phyloP scores from a whole-genome alignment of 2,329 filamentous ascomycete species.

The Alternaria sp. region DNA sequence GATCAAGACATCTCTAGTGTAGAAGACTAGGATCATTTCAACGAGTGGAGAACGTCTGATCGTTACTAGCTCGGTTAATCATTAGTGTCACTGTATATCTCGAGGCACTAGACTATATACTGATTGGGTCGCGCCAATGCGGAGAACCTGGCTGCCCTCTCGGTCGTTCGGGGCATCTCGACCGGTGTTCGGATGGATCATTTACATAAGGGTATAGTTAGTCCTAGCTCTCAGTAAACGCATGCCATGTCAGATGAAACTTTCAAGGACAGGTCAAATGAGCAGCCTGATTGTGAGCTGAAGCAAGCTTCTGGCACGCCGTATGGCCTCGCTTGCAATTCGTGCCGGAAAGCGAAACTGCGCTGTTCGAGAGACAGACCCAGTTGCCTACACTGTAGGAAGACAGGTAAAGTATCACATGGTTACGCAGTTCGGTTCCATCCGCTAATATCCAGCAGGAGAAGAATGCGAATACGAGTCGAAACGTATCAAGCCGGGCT shows the following conservation, averaged over 20 bases:
- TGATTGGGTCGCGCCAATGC: neutral
- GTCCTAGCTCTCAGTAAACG: neutral
- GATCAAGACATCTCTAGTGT: neutral
- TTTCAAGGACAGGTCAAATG: neutral
- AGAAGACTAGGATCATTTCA: neutral
- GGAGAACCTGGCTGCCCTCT: neutral
- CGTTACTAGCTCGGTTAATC: neutral
- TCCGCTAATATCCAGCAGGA: neutral
- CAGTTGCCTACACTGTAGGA: neutral
- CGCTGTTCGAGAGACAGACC: neutral
- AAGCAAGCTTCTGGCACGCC: neutral
- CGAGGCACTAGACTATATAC: neutral
- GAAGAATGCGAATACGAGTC: neutral
- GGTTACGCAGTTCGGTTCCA: rapidly evolving
- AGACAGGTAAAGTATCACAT: neutral
- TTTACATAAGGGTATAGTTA: neutral
- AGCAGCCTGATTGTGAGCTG: neutral
- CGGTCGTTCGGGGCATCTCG: neutral
- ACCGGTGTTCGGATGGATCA: neutral
- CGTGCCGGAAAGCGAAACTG: neutral
- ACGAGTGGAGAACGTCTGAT: neutral
- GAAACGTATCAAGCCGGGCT: neutral
- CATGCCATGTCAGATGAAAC: neutral
- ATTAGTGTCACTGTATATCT: neutral
- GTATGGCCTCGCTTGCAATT: neutral